Base-by-base conservation (phyloP, 2,329 filamentous ascomycete species). In the Boeremia lycopersici region DNA sequence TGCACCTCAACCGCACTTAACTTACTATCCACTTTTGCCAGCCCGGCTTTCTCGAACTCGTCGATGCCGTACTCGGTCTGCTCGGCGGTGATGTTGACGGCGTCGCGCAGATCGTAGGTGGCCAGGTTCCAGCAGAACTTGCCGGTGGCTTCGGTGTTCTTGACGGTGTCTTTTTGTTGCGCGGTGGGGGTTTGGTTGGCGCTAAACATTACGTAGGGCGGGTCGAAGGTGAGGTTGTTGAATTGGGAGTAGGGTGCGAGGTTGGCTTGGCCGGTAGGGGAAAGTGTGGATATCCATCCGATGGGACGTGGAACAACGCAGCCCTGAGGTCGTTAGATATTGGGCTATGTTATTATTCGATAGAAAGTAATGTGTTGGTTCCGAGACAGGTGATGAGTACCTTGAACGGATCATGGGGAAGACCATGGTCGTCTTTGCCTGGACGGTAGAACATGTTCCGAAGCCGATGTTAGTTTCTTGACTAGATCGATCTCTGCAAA, bases 171-270 rank as follows among this genome's bases (percentile, higher is more conserved):
- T 66, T 87, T 87, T 53, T 81, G 79, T 0, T 62, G 46, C 2
- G 64, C 66, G 8, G 70, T 59, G 0, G 77, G 71, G 0, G 80
- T 83, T 66, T 86, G 82, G 70, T 87, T 86, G 2, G 81, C 79
- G 30, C 76, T 77, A 78, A 87, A 87, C 80, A 87, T 84, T 26
- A 87, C 80, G 63, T 85, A 85, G 0, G 84, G 84, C 0, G 84
- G 84, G 65, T 86, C 83, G 71, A 85, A 87, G 29, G 82, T 85
- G 0, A 87, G 77, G 60, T 86, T 86, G 70, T 82, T 85, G 77
- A 87, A 87, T 70, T 87, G 84, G 0, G 76, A 81, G 72, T 84
- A 87, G 0, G 84, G 84, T 0, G 84, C 84, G 2, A 87, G 78
- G 60, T 86, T 86, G 65, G 82, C 75, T 43, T 72, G 65, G 54